Percentiles rank a stretch among this genome's conserved stretches.
These are phyloP conservation scores for Lachnellula arida DNA, from an alignment of 2,329 filamentous ascomycete species.

Conservation along the genomic window DNA sequence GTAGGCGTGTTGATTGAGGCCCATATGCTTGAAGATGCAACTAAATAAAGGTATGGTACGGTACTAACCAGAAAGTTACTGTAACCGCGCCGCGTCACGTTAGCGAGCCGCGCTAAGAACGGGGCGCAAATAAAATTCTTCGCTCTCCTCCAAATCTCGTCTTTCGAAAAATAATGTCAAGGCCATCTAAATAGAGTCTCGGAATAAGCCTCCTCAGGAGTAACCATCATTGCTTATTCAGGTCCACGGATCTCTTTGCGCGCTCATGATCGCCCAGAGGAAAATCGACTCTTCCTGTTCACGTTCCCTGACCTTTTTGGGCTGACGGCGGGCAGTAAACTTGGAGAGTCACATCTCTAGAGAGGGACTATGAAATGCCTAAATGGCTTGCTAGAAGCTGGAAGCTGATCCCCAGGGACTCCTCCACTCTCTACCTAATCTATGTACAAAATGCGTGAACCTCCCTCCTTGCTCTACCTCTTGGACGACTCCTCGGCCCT, in stretches of 20 bases:
- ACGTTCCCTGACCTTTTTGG: conserved; percentile 58
- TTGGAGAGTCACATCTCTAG: conserved; percentile 40
- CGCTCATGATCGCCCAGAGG: conserved; percentile 98
- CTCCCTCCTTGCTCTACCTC: background rate
- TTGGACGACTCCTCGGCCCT: conserved; percentile 29
- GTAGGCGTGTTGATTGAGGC: background rate
- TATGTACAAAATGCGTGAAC: background rate
- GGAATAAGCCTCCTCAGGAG: conserved; percentile 62
- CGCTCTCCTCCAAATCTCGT: conserved; percentile 9
- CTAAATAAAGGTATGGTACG: background rate
- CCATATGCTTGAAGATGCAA: background rate
- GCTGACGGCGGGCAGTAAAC: conserved; percentile 50
- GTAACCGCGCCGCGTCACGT: conserved; percentile 4
- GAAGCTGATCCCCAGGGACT: background rate
- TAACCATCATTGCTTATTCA: conserved; percentile 82
- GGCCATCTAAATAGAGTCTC: conserved; percentile 99
- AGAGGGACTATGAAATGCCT: background rate
- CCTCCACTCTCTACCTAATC: background rate
- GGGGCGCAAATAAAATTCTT: conserved; percentile 5
- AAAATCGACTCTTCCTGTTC: conserved; percentile 65
- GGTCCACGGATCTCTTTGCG: conserved; percentile 78
- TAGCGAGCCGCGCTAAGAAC: conserved; percentile 5
- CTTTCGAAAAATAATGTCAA: conserved; percentile 58
- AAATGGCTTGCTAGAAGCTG: too few species aligned
- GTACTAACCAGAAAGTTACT: background rate